These are phyloP conservation scores for Rhizopogon vinicolor DNA, from an alignment of 768 basidiomycete species.

Conservation along the genomic window DNA sequence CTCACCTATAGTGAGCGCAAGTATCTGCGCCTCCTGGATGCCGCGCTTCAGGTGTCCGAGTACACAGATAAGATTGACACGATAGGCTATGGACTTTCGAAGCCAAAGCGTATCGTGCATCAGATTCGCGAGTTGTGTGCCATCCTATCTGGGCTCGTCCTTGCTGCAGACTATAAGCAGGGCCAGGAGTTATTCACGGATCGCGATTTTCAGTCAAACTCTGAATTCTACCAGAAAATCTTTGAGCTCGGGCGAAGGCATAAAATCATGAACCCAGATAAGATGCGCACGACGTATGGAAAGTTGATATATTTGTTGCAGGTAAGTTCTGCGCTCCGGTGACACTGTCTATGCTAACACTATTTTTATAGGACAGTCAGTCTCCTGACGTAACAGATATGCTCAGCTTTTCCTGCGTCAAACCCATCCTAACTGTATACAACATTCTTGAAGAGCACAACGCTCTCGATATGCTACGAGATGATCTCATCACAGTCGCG, in stretches of 20 bases:
- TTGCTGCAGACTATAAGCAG: conserved; percentile 82
- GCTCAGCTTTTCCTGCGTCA: conserved; percentile 73
- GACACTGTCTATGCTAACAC: neutral
- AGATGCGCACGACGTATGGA: conserved; percentile 86
- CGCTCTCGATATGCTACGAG: conserved; percentile 67
- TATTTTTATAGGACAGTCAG: conserved; percentile 68
- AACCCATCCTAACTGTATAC: conserved; percentile 74
- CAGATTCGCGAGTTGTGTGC: conserved; percentile 87
- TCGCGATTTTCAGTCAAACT: conserved; percentile 76
- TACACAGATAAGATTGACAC: conserved; percentile 92
- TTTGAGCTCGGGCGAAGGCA: conserved; percentile 83
- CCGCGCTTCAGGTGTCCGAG: conserved; percentile 79
- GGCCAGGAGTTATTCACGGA: conserved; percentile 85
- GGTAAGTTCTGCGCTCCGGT: conserved; percentile 33
- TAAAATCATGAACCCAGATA: conserved; percentile 92
- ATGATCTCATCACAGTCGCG: conserved; percentile 69
- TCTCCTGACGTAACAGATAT: conserved; percentile 76
- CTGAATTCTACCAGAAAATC: conserved; percentile 72
- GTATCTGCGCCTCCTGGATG: conserved; percentile 79
- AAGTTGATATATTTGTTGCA: conserved; percentile 82
- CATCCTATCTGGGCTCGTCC: conserved; percentile 78
- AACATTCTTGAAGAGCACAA: conserved; percentile 57
- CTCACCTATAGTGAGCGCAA: conserved; percentile 75
- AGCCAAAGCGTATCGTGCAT: conserved; percentile 82
- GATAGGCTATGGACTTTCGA: conserved; percentile 69